phyloP scores from a whole-genome alignment of 441 rosid species.

The Eutrema salsugineum region DNA sequence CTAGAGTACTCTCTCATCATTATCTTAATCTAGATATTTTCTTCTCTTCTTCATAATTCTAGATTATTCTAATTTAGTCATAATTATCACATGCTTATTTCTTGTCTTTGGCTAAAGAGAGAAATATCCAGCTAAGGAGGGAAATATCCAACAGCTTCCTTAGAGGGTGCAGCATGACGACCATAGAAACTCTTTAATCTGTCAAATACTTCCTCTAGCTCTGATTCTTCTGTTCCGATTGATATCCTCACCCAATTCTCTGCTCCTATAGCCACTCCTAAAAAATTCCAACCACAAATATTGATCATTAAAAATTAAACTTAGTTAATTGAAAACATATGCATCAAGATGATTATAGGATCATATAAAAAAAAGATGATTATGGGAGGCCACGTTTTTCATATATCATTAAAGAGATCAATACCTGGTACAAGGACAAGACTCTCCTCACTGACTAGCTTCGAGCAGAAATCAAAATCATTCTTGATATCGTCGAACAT shows the following conservation, averaged over 20 bases:
- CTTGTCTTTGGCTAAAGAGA: no score
- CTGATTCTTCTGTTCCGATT: background rate
- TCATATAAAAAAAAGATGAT: no score
- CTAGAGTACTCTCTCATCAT: no score
- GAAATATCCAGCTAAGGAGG: no score
- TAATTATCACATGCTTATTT: no score
- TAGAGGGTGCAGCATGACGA: background rate
- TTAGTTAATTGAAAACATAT: background rate
- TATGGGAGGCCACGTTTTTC: background rate
- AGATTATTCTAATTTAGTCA: no score
- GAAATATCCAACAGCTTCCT: background rate
- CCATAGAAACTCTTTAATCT: background rate
- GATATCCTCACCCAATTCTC: slow-evolving; percentile 11
- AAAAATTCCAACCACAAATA: background rate
- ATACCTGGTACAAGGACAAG: slow-evolving; percentile 16
- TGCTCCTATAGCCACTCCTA: slow-evolving; percentile 5
- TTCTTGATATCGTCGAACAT: background rate
- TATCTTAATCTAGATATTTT: no score
- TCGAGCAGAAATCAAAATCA: slow-evolving; percentile 9
- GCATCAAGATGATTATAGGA: background rate
- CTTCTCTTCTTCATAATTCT: no score
- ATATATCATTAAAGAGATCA: background rate
- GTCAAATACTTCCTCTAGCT: background rate
- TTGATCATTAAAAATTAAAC: background rate
- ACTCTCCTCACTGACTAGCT: slow-evolving; percentile 10